Evolutionary conservation across 2,329 filamentous ascomycete species (phyloP), one percentile per base, ranked within the genome.

Genomic region (Neonectria neomacrospora): DNA sequence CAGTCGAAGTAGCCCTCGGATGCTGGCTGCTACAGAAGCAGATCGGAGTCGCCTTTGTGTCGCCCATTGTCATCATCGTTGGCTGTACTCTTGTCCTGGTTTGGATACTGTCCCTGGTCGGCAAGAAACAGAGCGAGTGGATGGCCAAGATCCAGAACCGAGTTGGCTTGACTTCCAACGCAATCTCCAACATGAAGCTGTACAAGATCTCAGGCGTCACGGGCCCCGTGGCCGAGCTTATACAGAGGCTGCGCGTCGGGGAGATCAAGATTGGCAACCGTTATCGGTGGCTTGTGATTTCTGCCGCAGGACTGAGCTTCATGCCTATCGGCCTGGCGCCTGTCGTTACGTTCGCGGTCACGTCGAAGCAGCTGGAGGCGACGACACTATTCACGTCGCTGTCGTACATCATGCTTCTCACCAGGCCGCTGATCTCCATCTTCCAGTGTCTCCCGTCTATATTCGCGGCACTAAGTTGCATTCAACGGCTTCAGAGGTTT

Each of bases 1-100:
- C 75, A 0, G 63, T 84, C 1, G 79, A 86, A 63, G 77, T 82
- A 4, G 78, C 69, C 5, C 56, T 86, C 2, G 80, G 80, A 0
- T 79, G 80, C 51, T 87, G 78, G 71, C 75, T 87, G 0, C 74
- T 88, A 0, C 74, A 85, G 20, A 68, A 67, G 4, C 78, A 84
- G 51, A 67, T 87, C 1, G 84, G 85, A 0, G 73, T 76, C 0
- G 82, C 83, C 0, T 86, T 83, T 41, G 70, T 80, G 0, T 80
- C 81, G 0, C 84, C 85, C 0, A 75, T 87, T 6, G 77, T 79
- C 0, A 74, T 84, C 2, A 80, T 83, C 0, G 50, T 80, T 9
- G 4, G 71, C 2, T 75, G 72, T 20, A 66, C 68, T 2, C 26
- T 65, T 2, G 9, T 69, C 2, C 48, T 75, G 1, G 59, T 50